Evolutionary conservation across 2,329 filamentous ascomycete genomes (phyloP).

Genomic region (Talaromyces rugulosus): DNA sequence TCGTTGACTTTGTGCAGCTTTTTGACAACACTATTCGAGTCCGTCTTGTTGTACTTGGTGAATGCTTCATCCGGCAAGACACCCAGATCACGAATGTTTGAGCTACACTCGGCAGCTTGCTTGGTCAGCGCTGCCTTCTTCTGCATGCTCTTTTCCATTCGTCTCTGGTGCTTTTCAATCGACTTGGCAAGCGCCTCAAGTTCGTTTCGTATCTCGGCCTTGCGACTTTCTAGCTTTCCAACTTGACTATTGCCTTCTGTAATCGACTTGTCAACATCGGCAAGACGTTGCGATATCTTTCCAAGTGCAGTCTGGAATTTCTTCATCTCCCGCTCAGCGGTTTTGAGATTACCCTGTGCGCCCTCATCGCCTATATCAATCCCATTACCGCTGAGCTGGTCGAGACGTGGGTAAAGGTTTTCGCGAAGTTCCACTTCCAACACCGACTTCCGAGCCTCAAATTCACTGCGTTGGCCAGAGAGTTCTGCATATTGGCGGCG

Average conservation of each 20-base stretch:
- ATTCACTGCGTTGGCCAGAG: constrained; percentile 67
- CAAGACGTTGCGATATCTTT: constrained; percentile 63
- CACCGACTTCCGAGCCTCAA: constrained; percentile 75
- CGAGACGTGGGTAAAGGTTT: constrained; percentile 79
- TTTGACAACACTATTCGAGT: constrained; percentile 67
- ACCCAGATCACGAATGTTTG: constrained; percentile 88
- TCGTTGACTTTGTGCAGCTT: constrained; percentile 89
- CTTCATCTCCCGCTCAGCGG: constrained; percentile 75
- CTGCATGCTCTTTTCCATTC: constrained; percentile 86
- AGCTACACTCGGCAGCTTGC: constrained; percentile 74
- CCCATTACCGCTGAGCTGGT: constrained; percentile 75
- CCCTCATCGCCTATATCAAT: constrained; percentile 61
- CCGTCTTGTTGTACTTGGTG: constrained; percentile 80
- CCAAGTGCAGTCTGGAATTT: constrained; percentile 67
- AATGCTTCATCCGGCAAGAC: constrained; percentile 92
- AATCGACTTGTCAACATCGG: constrained; percentile 70
- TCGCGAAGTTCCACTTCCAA: constrained; percentile 86
- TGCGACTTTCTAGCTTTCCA: constrained; percentile 55
- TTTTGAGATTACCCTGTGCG: constrained; percentile 63
- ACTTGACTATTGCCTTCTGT: constrained; percentile 56
- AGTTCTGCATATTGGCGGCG: constrained; percentile 72
- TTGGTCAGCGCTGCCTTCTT: constrained; percentile 76
- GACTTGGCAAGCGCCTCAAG: constrained; percentile 71
- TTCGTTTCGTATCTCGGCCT: constrained; percentile 62
- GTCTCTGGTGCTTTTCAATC: constrained; percentile 82